phyloP scores from a whole-genome alignment of 2,329 filamentous ascomycete genomes.

The Colletotrichum graminicola region DNA sequence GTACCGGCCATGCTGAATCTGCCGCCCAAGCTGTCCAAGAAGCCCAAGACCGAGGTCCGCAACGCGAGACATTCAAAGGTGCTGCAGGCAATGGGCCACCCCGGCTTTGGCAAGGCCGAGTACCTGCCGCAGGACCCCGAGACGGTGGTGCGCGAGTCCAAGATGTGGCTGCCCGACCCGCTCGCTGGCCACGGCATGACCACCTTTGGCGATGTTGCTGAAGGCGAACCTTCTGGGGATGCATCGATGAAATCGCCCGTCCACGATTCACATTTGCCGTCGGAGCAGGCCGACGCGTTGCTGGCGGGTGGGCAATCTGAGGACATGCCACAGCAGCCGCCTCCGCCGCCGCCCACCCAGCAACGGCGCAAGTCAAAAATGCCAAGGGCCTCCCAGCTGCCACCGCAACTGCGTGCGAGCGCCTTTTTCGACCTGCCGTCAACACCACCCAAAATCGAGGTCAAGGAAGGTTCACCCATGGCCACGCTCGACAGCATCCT shows the following conservation, averaged over 20 bases:
- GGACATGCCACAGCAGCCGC: constrained; percentile 22
- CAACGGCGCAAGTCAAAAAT: constrained; percentile 52
- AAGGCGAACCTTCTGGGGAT: constrained; percentile 12
- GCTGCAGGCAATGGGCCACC: constrained; percentile 67
- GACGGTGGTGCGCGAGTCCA: constrained; percentile 49
- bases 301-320: not conserved
- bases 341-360: constrained; percentile 29
- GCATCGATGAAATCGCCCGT: constrained; percentile 22
- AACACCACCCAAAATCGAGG: constrained; percentile 63
- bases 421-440: constrained; percentile 85
- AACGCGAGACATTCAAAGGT: constrained; percentile 81
- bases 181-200: constrained; percentile 47
- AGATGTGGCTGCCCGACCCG: constrained; percentile 63
- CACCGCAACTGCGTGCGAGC: constrained; percentile 89
- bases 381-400: constrained; percentile 60
- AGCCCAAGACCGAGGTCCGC: constrained; percentile 72
- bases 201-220: constrained; percentile 4
- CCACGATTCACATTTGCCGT: constrained; percentile 21
- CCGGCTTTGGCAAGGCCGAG: constrained; percentile 36
- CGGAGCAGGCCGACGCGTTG: constrained; percentile 2
- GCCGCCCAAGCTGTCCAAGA: constrained; percentile 86
- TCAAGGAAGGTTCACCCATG: constrained; percentile 85
- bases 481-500: constrained; percentile 92
- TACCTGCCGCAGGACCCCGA: constrained; percentile 51
- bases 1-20: constrained; percentile 95